Evolutionary conservation across 257 asterid species (phyloP).

Genomic region (Solanum okadae): DNA sequence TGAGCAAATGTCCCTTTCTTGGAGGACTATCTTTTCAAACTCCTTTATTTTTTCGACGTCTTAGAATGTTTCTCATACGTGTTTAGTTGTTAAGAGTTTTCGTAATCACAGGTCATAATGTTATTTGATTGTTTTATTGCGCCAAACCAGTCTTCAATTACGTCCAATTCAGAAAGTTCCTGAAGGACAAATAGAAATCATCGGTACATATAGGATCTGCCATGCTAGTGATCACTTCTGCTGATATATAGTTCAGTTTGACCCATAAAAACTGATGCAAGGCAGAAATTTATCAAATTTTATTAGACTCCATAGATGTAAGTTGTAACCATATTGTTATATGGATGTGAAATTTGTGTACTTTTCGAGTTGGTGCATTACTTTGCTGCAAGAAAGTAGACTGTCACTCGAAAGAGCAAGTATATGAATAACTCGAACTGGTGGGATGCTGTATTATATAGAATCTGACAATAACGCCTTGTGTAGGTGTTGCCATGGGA

Average conservation of each 20-base stretch:
- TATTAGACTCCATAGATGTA: background rate
- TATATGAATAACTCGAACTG: background rate
- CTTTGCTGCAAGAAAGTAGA: background rate
- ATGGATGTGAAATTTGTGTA: background rate
- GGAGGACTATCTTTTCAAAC: background rate
- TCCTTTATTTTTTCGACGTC: background rate
- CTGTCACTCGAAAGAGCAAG: background rate
- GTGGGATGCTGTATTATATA: background rate
- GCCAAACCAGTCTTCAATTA: background rate
- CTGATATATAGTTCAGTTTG: background rate
- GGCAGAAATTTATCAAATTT: background rate
- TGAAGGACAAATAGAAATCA: background rate
- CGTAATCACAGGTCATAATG: background rate
- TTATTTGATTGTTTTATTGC: background rate
- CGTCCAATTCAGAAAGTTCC: background rate
- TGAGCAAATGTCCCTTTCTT: background rate
- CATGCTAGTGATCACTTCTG: background rate
- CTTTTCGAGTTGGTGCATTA: background rate
- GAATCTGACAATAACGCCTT: background rate
- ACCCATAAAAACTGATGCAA: background rate
- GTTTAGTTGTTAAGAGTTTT: background rate
- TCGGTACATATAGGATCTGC: background rate
- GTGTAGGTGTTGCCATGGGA: slow-evolving; percentile 63
- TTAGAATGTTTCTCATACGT: background rate
- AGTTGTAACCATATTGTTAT: background rate